These are phyloP conservation scores for Brassica hybrid DNA, from an alignment of 441 rosid genomes.

Conservation along the genomic window DNA sequence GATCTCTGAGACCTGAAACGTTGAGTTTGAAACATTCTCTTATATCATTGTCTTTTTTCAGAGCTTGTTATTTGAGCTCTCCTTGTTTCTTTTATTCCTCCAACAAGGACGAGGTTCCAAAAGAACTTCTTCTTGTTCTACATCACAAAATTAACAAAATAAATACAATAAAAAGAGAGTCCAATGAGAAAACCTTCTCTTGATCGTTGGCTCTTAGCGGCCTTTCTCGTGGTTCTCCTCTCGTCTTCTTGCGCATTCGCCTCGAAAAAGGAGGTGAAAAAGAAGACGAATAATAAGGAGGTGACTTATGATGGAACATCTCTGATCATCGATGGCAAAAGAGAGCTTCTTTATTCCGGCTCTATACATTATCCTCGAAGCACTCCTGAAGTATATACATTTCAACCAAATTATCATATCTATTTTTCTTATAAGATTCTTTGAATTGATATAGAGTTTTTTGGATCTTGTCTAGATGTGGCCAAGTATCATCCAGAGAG, in stretches of 20 bases:
- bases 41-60: constrained; percentile 36
- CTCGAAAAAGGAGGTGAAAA: constrained; percentile 29
- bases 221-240: constrained; percentile 40
- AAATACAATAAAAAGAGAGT: neutral
- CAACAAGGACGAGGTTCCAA: constrained; percentile 46
- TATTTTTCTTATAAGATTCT: neutral
- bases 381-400: constrained; percentile 77
- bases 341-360: constrained; percentile 87
- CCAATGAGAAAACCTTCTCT: constrained; percentile 29
- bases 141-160: neutral
- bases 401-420: neutral
- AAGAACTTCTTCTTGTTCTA: constrained; percentile 38
- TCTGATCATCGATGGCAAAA: constrained; percentile 70
- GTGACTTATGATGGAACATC: constrained; percentile 85
- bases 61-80: constrained; percentile 41
- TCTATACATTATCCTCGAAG: constrained; percentile 93
- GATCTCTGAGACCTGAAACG: constrained; percentile 31
- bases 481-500: constrained; percentile 61
- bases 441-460: neutral
- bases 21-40: constrained; percentile 34
- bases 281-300: constrained; percentile 33
- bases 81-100: constrained; percentile 40
- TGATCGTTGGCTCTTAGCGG: constrained; percentile 29
- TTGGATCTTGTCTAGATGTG: constrained; percentile 58
- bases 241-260: constrained; percentile 35